Base-by-base conservation (phyloP, 495 filamentous ascomycete genomes). In the Penicillium egyptiacum region DNA sequence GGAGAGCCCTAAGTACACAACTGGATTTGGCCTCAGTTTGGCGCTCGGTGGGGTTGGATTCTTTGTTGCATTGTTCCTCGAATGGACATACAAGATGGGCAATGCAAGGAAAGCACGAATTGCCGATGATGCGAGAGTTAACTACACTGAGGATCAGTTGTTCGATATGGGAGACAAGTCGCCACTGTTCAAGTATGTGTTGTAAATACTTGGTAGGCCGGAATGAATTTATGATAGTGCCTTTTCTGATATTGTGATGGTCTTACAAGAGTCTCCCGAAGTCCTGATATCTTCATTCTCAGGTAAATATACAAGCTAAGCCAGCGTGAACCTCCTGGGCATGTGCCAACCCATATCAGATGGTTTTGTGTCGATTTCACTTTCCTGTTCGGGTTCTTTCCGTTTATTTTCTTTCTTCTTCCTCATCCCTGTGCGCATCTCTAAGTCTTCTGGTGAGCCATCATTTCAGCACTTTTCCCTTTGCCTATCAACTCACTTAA, bases 161-260 rank as follows among this genome's bases (percentile, higher is more conserved):
- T 81, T 79, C 23, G 70, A 67, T 17, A 58, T 78, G 65, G 84
- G 85, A 0, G 84, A 86, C 60, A 76, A 65, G 39, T 79, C 81
- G 5, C 58, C 81, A 47, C 80, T 82, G 9, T 88, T 84, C 66
- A 75, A 81, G 47, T 88, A 48, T 26, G 45, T 40, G 20, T 25
- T 35, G 30, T 50, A 37, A 20, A 39, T 17, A 39, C 6, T 39
- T 16, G 4, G 10, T 33, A 14, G 33, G 1, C 5, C 0, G 14
- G 16, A 17, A 39, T 39, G 35, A 17, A 39, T 39, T 39, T 17
- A n/a, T 39, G 16, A 39, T 39, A 6, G 7, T 33, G 3, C 1
- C 9, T 39, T 8, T n/a, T 39, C 25, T 39, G 35, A 4, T 39
- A 39, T 39, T 17, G 9, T n/a, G n/a, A 39, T 5, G 3, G 11